Evolutionary conservation across 208 protist species (phyloP), one percentile per base, ranked within the genome.

Genomic region (Trypanosoma avium): DNA sequence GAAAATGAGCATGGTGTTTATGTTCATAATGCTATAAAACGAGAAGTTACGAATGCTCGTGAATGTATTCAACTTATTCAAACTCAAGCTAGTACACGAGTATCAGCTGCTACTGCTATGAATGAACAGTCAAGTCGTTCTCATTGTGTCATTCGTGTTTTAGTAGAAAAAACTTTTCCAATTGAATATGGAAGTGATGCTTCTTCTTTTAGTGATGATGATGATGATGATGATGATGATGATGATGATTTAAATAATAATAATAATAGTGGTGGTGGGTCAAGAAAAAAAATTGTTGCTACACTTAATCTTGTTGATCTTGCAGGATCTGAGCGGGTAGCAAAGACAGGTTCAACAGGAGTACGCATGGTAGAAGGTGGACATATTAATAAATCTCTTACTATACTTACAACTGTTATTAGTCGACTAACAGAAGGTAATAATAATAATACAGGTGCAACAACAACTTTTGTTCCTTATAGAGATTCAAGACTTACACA

Each of bases 91-190:
- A 77, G 70, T 1, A 55, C 61, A 8, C 75, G 88, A 13, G 73
- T 86, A 21, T 79, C 80, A 15, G 96, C 88, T 0, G 65, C 75
- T 26, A 98, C 96, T 29, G 69, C 85, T 33, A 98, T 98, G 92
- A 99, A 99, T 75, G 87, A 97, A 19, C 65, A 82, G 26, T 97
- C 90, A 36, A 95, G 82, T 46, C 87, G 97, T 24, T 98, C 97
- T 4, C 98, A 99, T 74, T 98, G 96, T 56, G 93, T 99, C 36
- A 95, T 99, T 35, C 68, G 88, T 21, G 75, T 99, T 29, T 73
- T 90, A 21, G 85, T 98, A 42, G 92, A 98, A 75, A 76, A 76
- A 22, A 68, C 33, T 15, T 29, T 76, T 49, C 60, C 21, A 10
- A 7, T 48, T 29, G 35, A 50, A 19, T 49, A 43, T 19, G 54